Evolutionary conservation across 768 basidiomycete species (phyloP).

Genomic region (Symmetrospora coprosmae): DNA sequence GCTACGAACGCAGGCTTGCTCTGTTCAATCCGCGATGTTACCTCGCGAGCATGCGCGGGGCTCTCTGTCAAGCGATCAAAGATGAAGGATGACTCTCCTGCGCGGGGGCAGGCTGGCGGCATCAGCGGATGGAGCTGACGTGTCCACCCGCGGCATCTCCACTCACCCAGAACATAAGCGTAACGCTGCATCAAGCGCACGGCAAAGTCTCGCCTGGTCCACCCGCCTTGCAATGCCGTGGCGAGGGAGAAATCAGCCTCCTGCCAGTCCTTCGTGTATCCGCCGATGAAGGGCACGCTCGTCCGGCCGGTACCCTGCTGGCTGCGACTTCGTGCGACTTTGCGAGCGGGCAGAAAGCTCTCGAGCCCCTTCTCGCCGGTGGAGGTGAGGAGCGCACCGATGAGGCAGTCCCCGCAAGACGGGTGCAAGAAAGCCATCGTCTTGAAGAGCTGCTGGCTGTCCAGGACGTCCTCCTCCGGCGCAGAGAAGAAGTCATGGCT

Average conservation of each 20-base stretch:
- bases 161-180: too few relatives aligned
- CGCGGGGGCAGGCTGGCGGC: too few relatives aligned
- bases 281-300: background rate
- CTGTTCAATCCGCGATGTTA: too few relatives aligned
- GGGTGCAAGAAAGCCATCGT: constrained; percentile 36
- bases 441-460: constrained; percentile 36
- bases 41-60: too few relatives aligned
- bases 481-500: constrained; percentile 2
- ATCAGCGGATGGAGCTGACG: too few relatives aligned
- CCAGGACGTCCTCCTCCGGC: constrained; percentile 2
- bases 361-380: constrained; percentile 15
- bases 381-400: constrained; percentile 35
- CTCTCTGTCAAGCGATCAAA: too few relatives aligned
- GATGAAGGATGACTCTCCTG: too few relatives aligned
- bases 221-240: background rate
- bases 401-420: constrained; percentile 39
- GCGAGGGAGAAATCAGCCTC: background rate
- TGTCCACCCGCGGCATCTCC: too few relatives aligned
- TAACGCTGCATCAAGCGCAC: too few relatives aligned
- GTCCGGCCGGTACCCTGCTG: background rate
- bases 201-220: background rate
- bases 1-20: too few relatives aligned
- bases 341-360: background rate
- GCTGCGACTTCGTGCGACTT: background rate
- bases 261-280: background rate